These are phyloP conservation scores for Dipteronia sinensis DNA, from an alignment of 345 rosid genomes.

Conservation along the genomic window DNA sequence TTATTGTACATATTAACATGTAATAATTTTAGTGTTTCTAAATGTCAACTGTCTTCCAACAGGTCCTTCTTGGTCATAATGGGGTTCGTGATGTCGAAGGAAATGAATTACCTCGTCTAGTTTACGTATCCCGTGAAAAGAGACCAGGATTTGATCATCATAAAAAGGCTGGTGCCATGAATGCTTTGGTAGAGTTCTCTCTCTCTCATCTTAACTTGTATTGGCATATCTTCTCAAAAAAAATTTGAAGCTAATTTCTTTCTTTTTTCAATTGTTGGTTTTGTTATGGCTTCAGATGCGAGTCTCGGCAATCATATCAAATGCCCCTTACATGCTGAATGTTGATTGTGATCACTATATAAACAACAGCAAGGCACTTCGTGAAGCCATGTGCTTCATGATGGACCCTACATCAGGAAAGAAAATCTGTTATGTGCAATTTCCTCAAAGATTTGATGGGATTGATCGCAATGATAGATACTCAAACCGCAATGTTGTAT, in stretches of 20 bases:
- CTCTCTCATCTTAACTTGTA: neutral
- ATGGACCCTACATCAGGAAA: conserved; percentile 83
- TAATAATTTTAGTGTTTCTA: conserved; percentile 1
- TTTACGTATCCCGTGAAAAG: conserved; percentile 93
- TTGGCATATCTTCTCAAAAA: neutral
- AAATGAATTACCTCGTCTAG: conserved; percentile 72
- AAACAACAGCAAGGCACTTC: conserved; percentile 78
- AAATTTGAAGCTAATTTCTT: neutral
- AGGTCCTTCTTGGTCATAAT: conserved; percentile 87
- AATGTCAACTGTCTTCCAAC: conserved; percentile 6
- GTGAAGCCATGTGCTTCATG: conserved; percentile 91
- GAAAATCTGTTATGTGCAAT: conserved; percentile 78
- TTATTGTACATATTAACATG: neutral
- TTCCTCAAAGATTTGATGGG: conserved; percentile 88
- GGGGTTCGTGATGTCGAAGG: conserved; percentile 75
- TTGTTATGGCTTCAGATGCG: conserved; percentile 47
- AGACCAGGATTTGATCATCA: conserved; percentile 95
- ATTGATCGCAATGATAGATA: conserved; percentile 75
- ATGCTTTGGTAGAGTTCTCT: conserved; percentile 58
- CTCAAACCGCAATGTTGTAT: conserved; percentile 81
- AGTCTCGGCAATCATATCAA: conserved; percentile 71
- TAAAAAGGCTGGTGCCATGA: conserved; percentile 96
- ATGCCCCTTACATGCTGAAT: conserved; percentile 78
- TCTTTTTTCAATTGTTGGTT: conserved; percentile 14
- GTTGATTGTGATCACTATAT: conserved; percentile 89